Percentiles rank a stretch among this genome's conserved stretches.
Conservation (phyloP, 768 basidiomycete genomes). For the Collybia nuda region DNA sequence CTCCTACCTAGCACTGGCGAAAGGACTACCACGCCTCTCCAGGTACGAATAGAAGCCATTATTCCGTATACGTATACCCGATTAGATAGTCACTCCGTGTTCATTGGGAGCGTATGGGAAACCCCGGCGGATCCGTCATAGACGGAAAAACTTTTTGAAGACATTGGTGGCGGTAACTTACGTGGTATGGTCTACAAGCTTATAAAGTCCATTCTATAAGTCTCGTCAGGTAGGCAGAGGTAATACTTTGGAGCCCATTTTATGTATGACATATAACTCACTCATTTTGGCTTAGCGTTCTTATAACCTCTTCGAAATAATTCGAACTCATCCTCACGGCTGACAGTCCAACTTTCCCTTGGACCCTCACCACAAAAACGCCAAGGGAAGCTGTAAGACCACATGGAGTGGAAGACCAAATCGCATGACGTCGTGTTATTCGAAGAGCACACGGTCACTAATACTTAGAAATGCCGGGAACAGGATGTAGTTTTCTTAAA, state of each 20-base stretch:
- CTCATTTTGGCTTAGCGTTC: too few relatives aligned
- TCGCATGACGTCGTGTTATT: background rate
- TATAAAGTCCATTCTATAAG: too few relatives aligned
- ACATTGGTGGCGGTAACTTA: background rate
- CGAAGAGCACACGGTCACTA: too few relatives aligned
- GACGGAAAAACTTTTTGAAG: constrained; percentile 7
- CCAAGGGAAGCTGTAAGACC: background rate
- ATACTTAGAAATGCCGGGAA: too few relatives aligned
- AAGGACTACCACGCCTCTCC: constrained; percentile 13
- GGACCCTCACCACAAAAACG: too few relatives aligned
- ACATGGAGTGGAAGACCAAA: background rate
- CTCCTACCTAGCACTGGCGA: background rate
- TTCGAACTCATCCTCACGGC: too few relatives aligned
- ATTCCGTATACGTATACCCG: constrained; percentile 7
- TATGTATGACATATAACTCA: too few relatives aligned
- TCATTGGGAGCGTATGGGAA: constrained; percentile 16
- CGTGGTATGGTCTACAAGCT: background rate
- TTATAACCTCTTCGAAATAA: too few relatives aligned
- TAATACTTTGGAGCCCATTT: too few relatives aligned
- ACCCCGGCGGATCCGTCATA: constrained; percentile 16
- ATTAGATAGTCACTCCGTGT: constrained; percentile 18
- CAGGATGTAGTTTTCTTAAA: too few relatives aligned
- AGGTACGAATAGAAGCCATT: constrained; percentile 10
- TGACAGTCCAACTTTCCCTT: too few relatives aligned
- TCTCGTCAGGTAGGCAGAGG: too few relatives aligned